These are phyloP conservation scores for Amborella trichopoda DNA, from an alignment of 164 flowering plant genomes.

Conservation along the genomic window DNA sequence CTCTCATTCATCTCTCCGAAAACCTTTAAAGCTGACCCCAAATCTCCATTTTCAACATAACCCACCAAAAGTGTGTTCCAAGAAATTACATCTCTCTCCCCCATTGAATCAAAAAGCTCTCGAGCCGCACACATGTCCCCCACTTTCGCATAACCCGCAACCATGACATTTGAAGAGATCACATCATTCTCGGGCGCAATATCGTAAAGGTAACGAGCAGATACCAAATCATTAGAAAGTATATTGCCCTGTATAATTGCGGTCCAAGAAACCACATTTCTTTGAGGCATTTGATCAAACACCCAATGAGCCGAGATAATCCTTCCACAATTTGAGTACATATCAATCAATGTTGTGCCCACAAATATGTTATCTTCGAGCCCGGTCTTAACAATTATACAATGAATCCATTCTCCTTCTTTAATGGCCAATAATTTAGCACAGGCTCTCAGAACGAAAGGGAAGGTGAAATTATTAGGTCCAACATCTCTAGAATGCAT, in stretches of 20 bases:
- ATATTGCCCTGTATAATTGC: conserved; percentile 40
- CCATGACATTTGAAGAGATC: conserved; percentile 56
- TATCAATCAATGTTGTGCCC: conserved; percentile 48
- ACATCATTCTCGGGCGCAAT: conserved; percentile 47
- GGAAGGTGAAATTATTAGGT: conserved; percentile 52
- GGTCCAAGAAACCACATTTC: conserved; percentile 66
- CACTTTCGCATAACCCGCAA: conserved; percentile 35
- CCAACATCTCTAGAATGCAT: conserved; percentile 29
- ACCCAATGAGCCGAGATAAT: conserved; percentile 28
- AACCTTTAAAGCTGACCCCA: conserved; percentile 26
- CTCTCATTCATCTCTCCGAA: conserved; percentile 57
- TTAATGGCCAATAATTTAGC: conserved; percentile 19
- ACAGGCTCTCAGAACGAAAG: conserved; percentile 48
- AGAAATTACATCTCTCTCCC: conserved; percentile 40
- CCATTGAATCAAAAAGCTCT: conserved; percentile 42
- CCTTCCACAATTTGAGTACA: conserved; percentile 32
- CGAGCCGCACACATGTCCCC: conserved; percentile 42
- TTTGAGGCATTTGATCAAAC: conserved; percentile 45
- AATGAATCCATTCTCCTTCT: conserved; percentile 46
- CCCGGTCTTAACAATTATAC: conserved; percentile 34
- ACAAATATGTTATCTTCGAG: conserved; percentile 34
- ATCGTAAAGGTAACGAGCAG: conserved; percentile 47
- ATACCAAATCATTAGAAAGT: conserved; percentile 19
- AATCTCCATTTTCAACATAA: conserved; percentile 29
- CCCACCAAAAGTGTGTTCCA: conserved; percentile 54